Percentiles rank a stretch among this genome's conserved stretches.
Conservation (phyloP, 306 rosid species). For the Albizia julibrissin region DNA sequence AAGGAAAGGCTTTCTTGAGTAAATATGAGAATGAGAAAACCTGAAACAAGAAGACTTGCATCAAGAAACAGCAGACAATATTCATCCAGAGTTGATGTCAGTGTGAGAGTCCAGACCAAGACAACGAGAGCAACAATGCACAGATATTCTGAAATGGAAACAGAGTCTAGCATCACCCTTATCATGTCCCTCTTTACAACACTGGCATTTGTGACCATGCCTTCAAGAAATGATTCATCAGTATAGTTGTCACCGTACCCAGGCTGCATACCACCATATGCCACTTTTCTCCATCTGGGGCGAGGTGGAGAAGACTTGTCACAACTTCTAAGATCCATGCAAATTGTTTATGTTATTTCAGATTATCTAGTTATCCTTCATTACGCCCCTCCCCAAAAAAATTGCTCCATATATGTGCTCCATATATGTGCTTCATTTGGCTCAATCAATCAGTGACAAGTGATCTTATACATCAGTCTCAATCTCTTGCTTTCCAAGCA, state of each 20-base stretch:
- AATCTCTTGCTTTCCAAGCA: not conserved
- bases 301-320: constrained; percentile 41
- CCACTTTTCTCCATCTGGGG: constrained; percentile 84
- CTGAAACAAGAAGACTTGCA: constrained; percentile 71
- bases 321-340: constrained; percentile 41
- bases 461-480: not conserved
- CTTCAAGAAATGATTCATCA: constrained; percentile 86
- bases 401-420: constrained; percentile 11
- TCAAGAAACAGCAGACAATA: constrained; percentile 70
- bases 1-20: constrained; percentile 84
- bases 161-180: constrained; percentile 82
- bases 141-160: constrained; percentile 86
- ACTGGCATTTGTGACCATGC: constrained; percentile 90
- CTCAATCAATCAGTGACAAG: not conserved
- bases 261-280: constrained; percentile 95
- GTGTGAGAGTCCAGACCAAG: constrained; percentile 86
- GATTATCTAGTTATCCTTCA: constrained; percentile 5
- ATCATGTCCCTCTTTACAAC: constrained; percentile 79
- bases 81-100: constrained; percentile 70
- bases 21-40: constrained; percentile 67
- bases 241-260: constrained; percentile 88
- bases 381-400: not conserved
- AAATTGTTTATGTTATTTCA: constrained; percentile 26
- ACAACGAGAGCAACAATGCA: constrained; percentile 83
- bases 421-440: constrained; percentile 4